phyloP scores from a whole-genome alignment of 768 basidiomycete genomes.

The Russula brevipes region DNA sequence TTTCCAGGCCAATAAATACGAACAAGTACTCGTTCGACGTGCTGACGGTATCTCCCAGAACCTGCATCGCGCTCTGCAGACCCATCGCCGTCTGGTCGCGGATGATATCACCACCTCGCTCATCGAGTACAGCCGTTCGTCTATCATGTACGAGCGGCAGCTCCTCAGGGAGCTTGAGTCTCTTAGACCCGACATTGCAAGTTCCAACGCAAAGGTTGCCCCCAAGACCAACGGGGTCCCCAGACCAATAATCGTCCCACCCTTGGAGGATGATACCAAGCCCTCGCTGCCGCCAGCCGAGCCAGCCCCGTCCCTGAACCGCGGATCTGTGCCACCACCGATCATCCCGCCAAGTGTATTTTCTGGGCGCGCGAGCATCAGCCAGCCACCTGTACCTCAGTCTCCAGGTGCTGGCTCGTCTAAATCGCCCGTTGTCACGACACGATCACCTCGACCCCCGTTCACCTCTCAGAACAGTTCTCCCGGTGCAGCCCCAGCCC shows the following conservation, averaged over 20 bases:
- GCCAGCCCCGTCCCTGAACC: conserved; percentile 25
- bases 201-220: conserved; percentile 56
- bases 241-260: conserved; percentile 55
- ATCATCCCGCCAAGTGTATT: conserved; percentile 7
- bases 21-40: conserved; percentile 76
- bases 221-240: conserved; percentile 48
- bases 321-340: conserved; percentile 25
- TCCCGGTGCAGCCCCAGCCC: conserved; percentile 31
- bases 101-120: conserved; percentile 88
- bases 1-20: conserved; percentile 80
- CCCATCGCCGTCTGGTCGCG: conserved; percentile 81
- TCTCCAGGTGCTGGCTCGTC: conserved; percentile 57
- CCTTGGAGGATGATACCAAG: conserved; percentile 55
- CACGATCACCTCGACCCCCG: conserved; percentile 27
- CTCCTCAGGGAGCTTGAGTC: conserved; percentile 83
- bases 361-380: conserved; percentile 26
- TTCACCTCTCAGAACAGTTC: conserved; percentile 32
- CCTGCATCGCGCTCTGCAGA: conserved; percentile 78
- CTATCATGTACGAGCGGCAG: conserved; percentile 88
- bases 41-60: conserved; percentile 93
- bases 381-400: conserved; percentile 36
- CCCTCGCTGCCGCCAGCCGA: conserved; percentile 30
- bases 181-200: conserved; percentile 67
- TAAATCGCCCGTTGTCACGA: conserved; percentile 15
- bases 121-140: conserved; percentile 88